Evolutionary conservation across 306 rosid genomes (phyloP), one percentile per base, ranked within the genome.

Genomic region (Rosa chinensis): DNA sequence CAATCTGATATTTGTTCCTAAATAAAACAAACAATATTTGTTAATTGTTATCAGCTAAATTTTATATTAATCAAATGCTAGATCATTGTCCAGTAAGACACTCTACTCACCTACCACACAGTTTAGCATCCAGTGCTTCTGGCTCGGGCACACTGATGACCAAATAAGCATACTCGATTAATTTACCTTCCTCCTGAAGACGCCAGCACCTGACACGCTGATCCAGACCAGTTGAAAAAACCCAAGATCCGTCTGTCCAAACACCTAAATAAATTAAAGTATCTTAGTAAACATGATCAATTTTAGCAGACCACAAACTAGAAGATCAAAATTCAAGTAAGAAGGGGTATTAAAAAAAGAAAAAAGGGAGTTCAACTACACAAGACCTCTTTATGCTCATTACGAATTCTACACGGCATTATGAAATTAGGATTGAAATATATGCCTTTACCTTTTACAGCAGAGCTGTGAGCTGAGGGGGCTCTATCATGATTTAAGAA

Each of bases 171-270:
- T 81, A 85, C 91, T 95, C 96, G 1, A 80, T 78, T 37, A 95
- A 80, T 80, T 86, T 91, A 70, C 78, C 79, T 55, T 77, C 87
- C 43, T 73, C 82, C 74, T 68, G 82, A 70, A 93, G 66, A 74
- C 59, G 73, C 99, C 99, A 95, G 86, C 99, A 93, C 77, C 99
- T 86, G 78, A 95, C 82, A 52, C 99, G 91, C 86, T 95, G 99
- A 91, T 95, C 98, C 72, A 95, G 94, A 82, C 99, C 99, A 43
- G 99, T 85, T 1, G 99, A 95, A 77, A 95, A 95, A 72, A 90
- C 94, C 99, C 99, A 95, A 71, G 89, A 83, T 50, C 99, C 94
- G 8, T 93, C 97, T n/a, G 98, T 92, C 99, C 98, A 92, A 70
- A 91, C 94, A 87, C 98, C 98, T 95, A 68, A 75, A 88, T 32